A percentile compares a stretch with the other conserved stretches of the same genome.
Evolutionary conservation across 129 eudicot genomes (phyloP).

Genomic region (sunflower (Helianthus annuus)): HanXRQr2.0-SUNRISE NC_035447.2:35830433-35830932

Average conservation of each 20-base stretch:
- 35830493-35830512: too few relatives aligned
- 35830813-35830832: conserved; percentile 92
- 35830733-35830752: conserved; percentile 26
- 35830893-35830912: conserved; percentile 98
- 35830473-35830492: too few relatives aligned
- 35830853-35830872: conserved; percentile 97
- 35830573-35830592: neutral
- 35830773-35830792: conserved; percentile 40
- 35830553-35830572: neutral
- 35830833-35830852: conserved; percentile 94
- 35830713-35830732: conserved; percentile 15
- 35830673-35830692: conserved; percentile 23
- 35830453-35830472: too few relatives aligned
- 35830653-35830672: conserved; percentile 1
- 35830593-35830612: neutral
- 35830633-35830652: conserved; percentile 7
- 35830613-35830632: conserved; percentile 23
- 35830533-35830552: neutral
- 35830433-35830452: too few relatives aligned
- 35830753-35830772: conserved; percentile 29
- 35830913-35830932: conserved; percentile 95
- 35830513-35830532: neutral
- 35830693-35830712: conserved; percentile 22
- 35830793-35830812: conserved; percentile 70
- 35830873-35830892: conserved; percentile 93